A percentile compares a stretch with the other conserved stretches of the same genome.
Conservation (phyloP, 768 basidiomycete genomes). For the Auricularia sp. region DNA sequence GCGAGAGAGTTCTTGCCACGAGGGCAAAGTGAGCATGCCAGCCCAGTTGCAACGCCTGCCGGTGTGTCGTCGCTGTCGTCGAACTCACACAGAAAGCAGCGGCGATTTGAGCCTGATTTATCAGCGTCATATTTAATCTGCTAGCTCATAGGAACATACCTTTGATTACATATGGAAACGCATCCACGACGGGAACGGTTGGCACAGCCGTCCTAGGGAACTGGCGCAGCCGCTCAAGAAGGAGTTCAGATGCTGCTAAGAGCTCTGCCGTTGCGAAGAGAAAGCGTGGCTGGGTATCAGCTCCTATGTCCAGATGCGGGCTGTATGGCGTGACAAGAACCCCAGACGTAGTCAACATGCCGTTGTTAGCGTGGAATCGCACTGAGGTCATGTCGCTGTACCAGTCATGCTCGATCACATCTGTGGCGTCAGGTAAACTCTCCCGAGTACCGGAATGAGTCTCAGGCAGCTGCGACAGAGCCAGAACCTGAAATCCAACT, state of each 20-base stretch:
- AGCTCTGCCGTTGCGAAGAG: background rate
- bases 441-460: too few species aligned
- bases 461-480: background rate
- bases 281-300: background rate
- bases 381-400: background rate
- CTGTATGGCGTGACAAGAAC: background rate
- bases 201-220: background rate
- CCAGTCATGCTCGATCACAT: background rate
- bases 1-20: background rate
- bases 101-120: background rate
- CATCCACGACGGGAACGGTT: background rate
- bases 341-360: background rate
- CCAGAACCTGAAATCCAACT: background rate
- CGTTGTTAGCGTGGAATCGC: background rate
- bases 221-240: background rate
- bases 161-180: background rate
- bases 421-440: too few species aligned
- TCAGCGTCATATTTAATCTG: too few species aligned
- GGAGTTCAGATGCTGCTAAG: background rate
- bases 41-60: background rate
- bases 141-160: background rate
- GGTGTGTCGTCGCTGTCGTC: background rate
- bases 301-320: background rate
- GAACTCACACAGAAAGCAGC: background rate
- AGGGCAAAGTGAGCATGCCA: background rate